A percentile compares a stretch with the other conserved stretches of the same genome.
These are phyloP conservation scores for Cetradonia linearis DNA, from an alignment of 495 filamentous ascomycete species.

Conservation along the genomic window DNA sequence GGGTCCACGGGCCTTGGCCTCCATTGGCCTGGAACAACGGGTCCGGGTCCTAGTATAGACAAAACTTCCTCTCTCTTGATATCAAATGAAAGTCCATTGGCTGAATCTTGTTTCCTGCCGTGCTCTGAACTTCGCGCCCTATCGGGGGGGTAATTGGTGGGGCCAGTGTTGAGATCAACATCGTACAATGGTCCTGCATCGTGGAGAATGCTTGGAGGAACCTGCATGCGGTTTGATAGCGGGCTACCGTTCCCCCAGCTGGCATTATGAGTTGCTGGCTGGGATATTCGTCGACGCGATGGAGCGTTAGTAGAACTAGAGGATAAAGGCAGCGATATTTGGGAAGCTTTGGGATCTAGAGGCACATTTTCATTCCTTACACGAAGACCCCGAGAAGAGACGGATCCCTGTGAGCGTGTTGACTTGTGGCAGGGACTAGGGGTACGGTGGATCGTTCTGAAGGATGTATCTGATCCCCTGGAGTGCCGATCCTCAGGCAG, in stretches of 20 bases:
- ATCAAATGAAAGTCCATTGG: conserved; percentile 16
- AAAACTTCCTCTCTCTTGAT: conserved; percentile 7
- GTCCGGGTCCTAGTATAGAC: background rate
- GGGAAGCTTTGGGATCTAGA: conserved; percentile 4
- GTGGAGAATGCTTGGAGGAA: conserved; percentile 9
- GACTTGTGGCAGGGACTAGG: conserved; percentile 7
- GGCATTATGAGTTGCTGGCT: conserved; percentile 13
- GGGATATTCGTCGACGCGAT: background rate
- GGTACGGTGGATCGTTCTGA: conserved; percentile 17
- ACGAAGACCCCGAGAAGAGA: conserved; percentile 4
- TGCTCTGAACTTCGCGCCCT: background rate
- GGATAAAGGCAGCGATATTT: conserved; percentile 6
- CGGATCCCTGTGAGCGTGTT: conserved; percentile 11
- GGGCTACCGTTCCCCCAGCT: conserved; percentile 9
- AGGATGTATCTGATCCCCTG: conserved; percentile 14
- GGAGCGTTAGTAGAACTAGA: background rate
- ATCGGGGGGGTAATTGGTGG: background rate
- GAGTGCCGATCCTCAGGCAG: conserved; percentile 12
- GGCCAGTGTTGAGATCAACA: conserved; percentile 16
- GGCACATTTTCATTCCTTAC: conserved; percentile 19
- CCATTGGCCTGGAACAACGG: background rate
- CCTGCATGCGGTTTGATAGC: conserved; percentile 1
- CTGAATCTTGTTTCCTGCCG: background rate
- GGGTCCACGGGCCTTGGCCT: background rate
- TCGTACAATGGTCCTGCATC: conserved; percentile 18